phyloP scores from a whole-genome alignment of 208 protist species.

The Leishmania arabica region DNA sequence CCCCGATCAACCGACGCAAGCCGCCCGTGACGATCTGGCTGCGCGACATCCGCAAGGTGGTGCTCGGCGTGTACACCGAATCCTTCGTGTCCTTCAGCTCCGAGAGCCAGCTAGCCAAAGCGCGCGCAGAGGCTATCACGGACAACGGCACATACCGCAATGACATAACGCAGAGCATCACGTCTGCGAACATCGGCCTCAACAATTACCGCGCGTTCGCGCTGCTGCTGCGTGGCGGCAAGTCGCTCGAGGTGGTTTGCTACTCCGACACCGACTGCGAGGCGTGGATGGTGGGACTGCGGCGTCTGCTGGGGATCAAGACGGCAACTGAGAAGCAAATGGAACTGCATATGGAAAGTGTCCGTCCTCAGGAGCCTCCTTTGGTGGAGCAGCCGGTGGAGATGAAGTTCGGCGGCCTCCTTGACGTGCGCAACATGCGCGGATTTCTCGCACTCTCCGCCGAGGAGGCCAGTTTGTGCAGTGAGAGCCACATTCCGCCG shows the following conservation, averaged over 20 bases:
- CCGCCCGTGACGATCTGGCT: constrained; percentile 85
- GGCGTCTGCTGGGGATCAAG: constrained; percentile 76
- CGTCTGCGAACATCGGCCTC: constrained; percentile 70
- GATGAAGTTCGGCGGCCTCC: constrained; percentile 81
- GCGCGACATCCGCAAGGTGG: constrained; percentile 85
- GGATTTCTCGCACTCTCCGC: constrained; percentile 73
- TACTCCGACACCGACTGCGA: constrained; percentile 91
- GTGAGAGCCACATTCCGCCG: constrained; percentile 86
- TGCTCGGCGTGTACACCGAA: constrained; percentile 83
- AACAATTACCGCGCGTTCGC: constrained; percentile 91
- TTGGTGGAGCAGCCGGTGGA: constrained; percentile 32
- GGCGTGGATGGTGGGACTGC: constrained; percentile 86
- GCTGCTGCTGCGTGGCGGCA: constrained; percentile 77
- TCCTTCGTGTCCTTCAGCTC: constrained; percentile 78
- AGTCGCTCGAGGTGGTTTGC: constrained; percentile 90
- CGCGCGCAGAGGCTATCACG: constrained; percentile 63
- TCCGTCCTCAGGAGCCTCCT: constrained; percentile 8
- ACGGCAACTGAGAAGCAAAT: constrained; percentile 61
- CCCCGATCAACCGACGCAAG: constrained; percentile 81
- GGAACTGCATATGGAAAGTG: constrained; percentile 41
- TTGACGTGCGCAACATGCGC: constrained; percentile 86
- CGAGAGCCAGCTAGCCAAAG: constrained; percentile 71
- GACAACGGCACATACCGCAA: constrained; percentile 83
- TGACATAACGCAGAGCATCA: constrained; percentile 80
- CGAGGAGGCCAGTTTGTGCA: constrained; percentile 83